phyloP scores from a whole-genome alignment of 1,284 basidiomycete species.

The Ceratobasidium sp. region DNA sequence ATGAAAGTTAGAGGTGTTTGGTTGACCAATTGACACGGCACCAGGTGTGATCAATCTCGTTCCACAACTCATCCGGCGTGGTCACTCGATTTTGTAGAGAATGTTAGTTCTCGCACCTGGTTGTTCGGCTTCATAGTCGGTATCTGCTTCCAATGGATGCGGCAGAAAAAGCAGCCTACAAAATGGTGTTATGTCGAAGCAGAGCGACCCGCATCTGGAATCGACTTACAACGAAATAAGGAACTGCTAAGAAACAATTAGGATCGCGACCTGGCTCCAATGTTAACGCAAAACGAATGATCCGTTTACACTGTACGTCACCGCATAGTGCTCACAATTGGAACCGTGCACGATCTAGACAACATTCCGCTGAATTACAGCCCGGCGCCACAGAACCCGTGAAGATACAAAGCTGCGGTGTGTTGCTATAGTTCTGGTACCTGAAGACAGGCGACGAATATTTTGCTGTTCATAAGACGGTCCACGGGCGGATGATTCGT shows the following conservation, averaged over 20 bases:
- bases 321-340: neutral
- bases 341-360: constrained; percentile 8
- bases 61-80: constrained; percentile 11
- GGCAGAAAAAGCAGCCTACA: constrained; percentile 25
- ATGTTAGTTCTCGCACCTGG: constrained; percentile 1
- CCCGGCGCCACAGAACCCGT: neutral
- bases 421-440: too few species aligned
- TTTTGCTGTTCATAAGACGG: too few species aligned
- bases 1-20: constrained; percentile 16
- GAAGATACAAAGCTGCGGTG: neutral
- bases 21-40: neutral
- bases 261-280: constrained; percentile 6
- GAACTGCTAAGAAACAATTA: constrained; percentile 20
- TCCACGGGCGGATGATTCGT: neutral
- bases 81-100: neutral
- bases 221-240: constrained; percentile 26
- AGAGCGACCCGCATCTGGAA: neutral
- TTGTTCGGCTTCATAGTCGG: neutral
- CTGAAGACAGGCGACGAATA: too few species aligned
- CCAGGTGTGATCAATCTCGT: neutral
- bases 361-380: too few species aligned
- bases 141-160: neutral
- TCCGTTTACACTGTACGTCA: constrained; percentile 13
- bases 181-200: neutral
- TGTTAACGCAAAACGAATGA: constrained; percentile 7